Evolutionary conservation across 495 filamentous ascomycete species (phyloP).

Genomic region (Acidomyces sp.): DNA sequence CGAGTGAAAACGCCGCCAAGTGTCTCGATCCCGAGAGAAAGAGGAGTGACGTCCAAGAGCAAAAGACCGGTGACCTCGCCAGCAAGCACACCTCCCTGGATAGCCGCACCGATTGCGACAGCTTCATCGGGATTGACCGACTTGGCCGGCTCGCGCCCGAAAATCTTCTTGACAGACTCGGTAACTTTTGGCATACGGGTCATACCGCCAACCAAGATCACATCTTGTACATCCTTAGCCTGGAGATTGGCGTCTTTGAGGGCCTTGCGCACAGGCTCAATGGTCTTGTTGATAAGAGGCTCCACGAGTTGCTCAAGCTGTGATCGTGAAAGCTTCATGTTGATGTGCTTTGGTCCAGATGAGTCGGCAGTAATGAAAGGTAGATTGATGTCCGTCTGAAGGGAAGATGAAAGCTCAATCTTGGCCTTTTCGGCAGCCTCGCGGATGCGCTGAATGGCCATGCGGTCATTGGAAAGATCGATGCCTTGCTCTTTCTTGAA

Average conservation of each 20-base stretch:
- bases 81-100: conserved; percentile 92
- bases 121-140: conserved; percentile 99
- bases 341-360: conserved; percentile 94
- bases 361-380: conserved; percentile 97
- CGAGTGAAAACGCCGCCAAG: conserved; percentile 99
- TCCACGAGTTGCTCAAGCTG: conserved; percentile 89
- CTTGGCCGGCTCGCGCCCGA: conserved; percentile 96
- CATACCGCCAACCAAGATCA: conserved; percentile 99
- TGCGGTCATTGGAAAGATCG: conserved; percentile 83
- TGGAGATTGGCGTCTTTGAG: conserved; percentile 92
- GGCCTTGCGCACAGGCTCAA: conserved; percentile 92
- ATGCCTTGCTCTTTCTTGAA: conserved; percentile 95
- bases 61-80: conserved; percentile 96
- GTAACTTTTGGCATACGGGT: conserved; percentile 99
- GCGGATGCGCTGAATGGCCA: conserved; percentile 98
- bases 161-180: conserved; percentile 93
- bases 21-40: conserved; percentile 98
- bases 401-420: conserved; percentile 93
- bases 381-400: conserved; percentile 97
- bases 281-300: conserved; percentile 72
- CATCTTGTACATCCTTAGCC: conserved; percentile 93
- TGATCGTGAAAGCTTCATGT: conserved; percentile 80
- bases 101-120: conserved; percentile 94
- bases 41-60: conserved; percentile 89
- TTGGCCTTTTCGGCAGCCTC: conserved; percentile 99